These are phyloP conservation scores for Lodderomyces beijingensis DNA, from an alignment of 1,139 yeast genomes.

Conservation along the genomic window DNA sequence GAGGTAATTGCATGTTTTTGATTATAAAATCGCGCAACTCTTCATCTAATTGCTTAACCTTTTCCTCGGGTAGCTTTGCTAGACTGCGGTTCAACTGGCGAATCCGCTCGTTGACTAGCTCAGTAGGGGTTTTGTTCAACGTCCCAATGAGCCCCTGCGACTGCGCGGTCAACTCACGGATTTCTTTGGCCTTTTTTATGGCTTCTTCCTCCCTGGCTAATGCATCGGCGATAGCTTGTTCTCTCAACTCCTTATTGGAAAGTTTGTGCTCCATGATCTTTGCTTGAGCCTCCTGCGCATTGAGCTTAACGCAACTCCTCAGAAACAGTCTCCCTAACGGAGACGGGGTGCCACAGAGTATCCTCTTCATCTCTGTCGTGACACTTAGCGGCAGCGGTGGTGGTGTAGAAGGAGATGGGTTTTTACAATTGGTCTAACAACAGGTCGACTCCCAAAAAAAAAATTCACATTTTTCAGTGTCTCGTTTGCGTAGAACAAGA, in stretches of 20 bases:
- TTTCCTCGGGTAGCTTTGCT: constrained; percentile 24
- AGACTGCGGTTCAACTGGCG: constrained; percentile 29
- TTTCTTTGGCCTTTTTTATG: constrained; percentile 30
- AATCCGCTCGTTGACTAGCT: constrained; percentile 28
- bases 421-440: too few species aligned
- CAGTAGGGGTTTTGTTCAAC: constrained; percentile 35
- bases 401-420: too few species aligned
- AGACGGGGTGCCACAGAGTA: background rate
- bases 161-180: constrained; percentile 31
- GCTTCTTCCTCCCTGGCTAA: constrained; percentile 44
- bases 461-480: too few species aligned
- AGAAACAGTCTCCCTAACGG: constrained; percentile 1
- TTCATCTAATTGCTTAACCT: constrained; percentile 39
- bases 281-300: too few species aligned
- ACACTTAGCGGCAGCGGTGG: too few species aligned
- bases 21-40: constrained; percentile 40
- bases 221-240: constrained; percentile 41
- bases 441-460: too few species aligned
- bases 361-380: too few species aligned
- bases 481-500: too few species aligned
- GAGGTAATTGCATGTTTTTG: constrained; percentile 32
- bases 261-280: constrained; percentile 8
- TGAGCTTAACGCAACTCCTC: background rate
- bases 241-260: constrained; percentile 33
- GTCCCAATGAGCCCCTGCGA: constrained; percentile 25